Percentiles rank a stretch among this genome's conserved stretches.
phyloP scores from a whole-genome alignment of 768 basidiomycete species.

The Pulveroboletus sp. region DNA sequence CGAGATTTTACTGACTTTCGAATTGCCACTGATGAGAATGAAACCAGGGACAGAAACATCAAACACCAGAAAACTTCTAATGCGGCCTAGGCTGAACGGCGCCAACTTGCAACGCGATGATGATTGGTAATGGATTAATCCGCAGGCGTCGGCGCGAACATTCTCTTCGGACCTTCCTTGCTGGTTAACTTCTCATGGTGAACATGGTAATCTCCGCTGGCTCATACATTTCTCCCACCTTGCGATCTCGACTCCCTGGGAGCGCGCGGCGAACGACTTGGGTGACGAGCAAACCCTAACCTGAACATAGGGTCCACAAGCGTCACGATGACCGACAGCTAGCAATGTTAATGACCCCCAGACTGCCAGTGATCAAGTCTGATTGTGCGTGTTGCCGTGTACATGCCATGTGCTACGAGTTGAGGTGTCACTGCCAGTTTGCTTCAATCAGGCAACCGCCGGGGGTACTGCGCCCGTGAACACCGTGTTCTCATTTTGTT shows the following conservation, averaged over 20 bases:
- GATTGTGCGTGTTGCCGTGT: too few species aligned
- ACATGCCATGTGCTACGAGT: too few species aligned
- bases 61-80: neutral
- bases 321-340: too few species aligned
- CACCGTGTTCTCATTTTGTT: too few species aligned
- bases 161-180: constrained; percentile 11
- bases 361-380: too few species aligned
- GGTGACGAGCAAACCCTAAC: neutral
- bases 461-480: too few species aligned
- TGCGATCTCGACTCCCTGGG: neutral
- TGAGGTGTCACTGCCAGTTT: too few species aligned
- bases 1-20: constrained; percentile 1
- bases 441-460: too few species aligned
- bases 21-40: neutral
- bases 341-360: too few species aligned
- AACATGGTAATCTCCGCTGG: constrained; percentile 16
- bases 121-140: constrained; percentile 7
- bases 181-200: constrained; percentile 10
- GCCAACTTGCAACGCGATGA: neutral
- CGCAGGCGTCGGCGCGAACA: constrained; percentile 21
- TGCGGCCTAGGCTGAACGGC: neutral
- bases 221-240: neutral
- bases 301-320: neutral
- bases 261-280: too few species aligned
- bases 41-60: neutral